These are phyloP conservation scores for Rhizoclosmatium sp. DNA, from an alignment of 192 early-diverging fungal species.

Conservation along the genomic window DNA sequence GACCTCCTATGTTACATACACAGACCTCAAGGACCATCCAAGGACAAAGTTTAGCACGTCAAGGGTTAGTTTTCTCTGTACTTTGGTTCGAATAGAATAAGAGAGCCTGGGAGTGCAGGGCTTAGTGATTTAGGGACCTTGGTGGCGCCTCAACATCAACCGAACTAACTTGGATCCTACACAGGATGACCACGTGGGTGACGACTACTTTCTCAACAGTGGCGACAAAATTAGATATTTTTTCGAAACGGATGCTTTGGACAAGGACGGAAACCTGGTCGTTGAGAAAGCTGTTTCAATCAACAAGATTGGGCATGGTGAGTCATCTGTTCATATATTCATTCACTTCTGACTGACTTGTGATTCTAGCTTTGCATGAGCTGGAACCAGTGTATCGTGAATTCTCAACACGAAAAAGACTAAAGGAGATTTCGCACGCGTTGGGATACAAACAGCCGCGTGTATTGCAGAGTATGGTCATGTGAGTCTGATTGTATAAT, in stretches of 20 bases:
- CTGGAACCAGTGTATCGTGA: constrained; percentile 75
- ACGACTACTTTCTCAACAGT: constrained; percentile 88
- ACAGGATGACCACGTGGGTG: constrained; percentile 74
- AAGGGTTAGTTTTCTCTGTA: constrained; percentile 39
- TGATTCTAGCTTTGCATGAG: constrained; percentile 70
- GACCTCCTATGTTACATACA: neutral
- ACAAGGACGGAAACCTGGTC: constrained; percentile 65
- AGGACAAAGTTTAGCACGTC: constrained; percentile 79
- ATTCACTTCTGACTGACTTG: neutral
- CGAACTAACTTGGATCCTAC: neutral
- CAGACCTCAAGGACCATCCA: constrained; percentile 73
- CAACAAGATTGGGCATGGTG: constrained; percentile 93
- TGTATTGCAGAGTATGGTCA: constrained; percentile 91
- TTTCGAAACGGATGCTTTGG: constrained; percentile 86
- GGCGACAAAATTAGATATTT: constrained; percentile 88
- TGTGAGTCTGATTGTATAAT: constrained; percentile 56
- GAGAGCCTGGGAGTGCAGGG: too few relatives aligned
- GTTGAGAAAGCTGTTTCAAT: constrained; percentile 71
- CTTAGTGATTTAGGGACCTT: too few relatives aligned
- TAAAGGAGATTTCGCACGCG: constrained; percentile 62
- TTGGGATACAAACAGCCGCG: constrained; percentile 76
- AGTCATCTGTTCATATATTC: neutral
- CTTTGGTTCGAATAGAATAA: neutral
- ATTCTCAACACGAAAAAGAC: constrained; percentile 63
- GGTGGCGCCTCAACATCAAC: neutral